These are phyloP conservation scores for Erysimum cheiri DNA, from an alignment of 441 rosid genomes.

Conservation along the genomic window DNA sequence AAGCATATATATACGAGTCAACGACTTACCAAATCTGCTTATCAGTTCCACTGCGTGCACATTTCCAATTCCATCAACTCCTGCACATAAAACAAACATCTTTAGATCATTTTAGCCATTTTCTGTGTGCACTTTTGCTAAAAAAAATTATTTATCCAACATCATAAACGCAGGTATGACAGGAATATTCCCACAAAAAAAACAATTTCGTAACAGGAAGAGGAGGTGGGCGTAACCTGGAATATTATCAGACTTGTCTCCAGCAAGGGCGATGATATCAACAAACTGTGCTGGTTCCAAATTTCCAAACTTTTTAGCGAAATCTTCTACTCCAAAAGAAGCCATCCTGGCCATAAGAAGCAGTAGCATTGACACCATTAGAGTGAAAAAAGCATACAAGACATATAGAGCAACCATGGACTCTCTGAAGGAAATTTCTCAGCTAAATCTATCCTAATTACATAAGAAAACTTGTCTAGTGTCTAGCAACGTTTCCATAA, in stretches of 20 bases:
- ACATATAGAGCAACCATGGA: not conserved
- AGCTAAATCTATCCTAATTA: constrained; percentile 9
- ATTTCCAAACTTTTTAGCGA: constrained; percentile 76
- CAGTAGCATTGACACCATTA: constrained; percentile 21
- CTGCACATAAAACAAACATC: constrained; percentile 52
- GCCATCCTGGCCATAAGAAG: constrained; percentile 72
- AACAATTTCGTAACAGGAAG: constrained; percentile 2
- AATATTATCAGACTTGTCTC: constrained; percentile 89
- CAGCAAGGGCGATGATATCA: constrained; percentile 83
- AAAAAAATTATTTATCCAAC: not conserved
- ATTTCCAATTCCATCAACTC: constrained; percentile 87
- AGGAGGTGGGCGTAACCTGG: constrained; percentile 61
- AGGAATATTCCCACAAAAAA: not conserved
- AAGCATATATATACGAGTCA: constrained; percentile 10
- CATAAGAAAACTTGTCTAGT: not conserved
- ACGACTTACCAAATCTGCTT: constrained; percentile 69
- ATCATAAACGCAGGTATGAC: constrained; percentile 1
- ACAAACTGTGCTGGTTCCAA: constrained; percentile 89
- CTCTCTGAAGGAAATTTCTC: constrained; percentile 7
- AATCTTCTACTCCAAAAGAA: constrained; percentile 95
- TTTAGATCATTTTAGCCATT: constrained; percentile 23
- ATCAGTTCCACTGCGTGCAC: constrained; percentile 83
- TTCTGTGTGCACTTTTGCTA: constrained; percentile 5
- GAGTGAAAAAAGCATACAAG: not conserved
- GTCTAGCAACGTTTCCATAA: not conserved